Evolutionary conservation across 331 rosid genomes (phyloP).

Genomic region (Acacia pycnantha): DNA sequence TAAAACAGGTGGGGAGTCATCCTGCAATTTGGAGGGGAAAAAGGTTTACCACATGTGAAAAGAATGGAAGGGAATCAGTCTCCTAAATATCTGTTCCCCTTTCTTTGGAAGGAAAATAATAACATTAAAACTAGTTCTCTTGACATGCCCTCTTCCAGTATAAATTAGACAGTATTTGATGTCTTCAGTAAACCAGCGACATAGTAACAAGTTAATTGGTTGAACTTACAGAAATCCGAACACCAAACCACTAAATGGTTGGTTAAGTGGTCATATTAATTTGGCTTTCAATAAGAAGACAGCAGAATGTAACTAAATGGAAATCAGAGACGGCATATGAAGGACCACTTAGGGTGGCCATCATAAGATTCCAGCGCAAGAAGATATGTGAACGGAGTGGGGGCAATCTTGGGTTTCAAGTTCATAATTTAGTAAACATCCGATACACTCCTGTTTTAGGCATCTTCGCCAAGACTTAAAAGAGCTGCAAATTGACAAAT

Average conservation of each 20-base stretch:
- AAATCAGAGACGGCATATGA: background rate
- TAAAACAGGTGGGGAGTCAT: background rate
- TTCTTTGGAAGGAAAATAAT: background rate
- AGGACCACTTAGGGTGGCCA: background rate
- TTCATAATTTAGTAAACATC: constrained; percentile 19
- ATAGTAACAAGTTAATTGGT: background rate
- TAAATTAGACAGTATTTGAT: background rate
- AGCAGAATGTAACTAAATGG: background rate
- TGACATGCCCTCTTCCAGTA: constrained; percentile 4
- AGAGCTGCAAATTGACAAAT: background rate
- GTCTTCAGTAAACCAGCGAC: constrained; percentile 15
- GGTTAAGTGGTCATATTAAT: background rate
- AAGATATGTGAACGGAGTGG: background rate
- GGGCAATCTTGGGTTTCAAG: background rate
- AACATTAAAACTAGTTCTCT: background rate
- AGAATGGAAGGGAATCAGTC: background rate
- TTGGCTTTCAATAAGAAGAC: background rate
- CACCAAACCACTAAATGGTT: constrained; percentile 14
- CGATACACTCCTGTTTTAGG: background rate
- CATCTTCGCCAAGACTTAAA: background rate
- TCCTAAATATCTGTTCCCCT: background rate
- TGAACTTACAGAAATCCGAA: constrained; percentile 4
- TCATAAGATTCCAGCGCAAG: background rate
- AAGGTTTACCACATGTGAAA: background rate
- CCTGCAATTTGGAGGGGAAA: background rate